Conservation (phyloP, 768 basidiomycete genomes). For the Amanita muscaria region DNA sequence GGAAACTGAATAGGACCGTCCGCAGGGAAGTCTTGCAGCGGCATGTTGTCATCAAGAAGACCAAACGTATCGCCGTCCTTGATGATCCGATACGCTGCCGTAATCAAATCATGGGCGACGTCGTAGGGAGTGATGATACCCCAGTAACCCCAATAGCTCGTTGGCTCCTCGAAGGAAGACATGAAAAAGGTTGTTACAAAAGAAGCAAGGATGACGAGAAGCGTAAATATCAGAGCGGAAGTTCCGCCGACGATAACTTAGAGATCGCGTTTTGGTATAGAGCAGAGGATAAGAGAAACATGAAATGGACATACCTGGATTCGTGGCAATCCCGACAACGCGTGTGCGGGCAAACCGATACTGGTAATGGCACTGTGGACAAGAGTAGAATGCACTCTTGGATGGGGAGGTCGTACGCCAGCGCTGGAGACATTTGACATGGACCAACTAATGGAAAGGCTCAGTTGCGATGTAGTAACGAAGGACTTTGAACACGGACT, state of each 20-base stretch:
- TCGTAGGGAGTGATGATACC: conserved; percentile 45
- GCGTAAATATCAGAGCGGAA: conserved; percentile 53
- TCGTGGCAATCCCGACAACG: conserved; percentile 66
- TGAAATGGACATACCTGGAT: conserved; percentile 42
- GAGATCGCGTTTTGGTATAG: conserved; percentile 10
- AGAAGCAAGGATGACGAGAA: conserved; percentile 60
- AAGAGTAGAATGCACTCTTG: conserved; percentile 66
- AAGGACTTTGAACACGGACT: conserved; percentile 25
- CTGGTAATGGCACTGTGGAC: conserved; percentile 71
- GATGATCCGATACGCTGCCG: conserved; percentile 53
- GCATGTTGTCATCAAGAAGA: conserved; percentile 26
- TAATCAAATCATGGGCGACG: conserved; percentile 50
- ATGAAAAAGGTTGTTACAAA: conserved; percentile 63
- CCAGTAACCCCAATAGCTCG: conserved; percentile 28
- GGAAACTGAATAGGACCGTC: conserved; percentile 11
- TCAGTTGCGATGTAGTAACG: conserved; percentile 10
- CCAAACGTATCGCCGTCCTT: conserved; percentile 43
- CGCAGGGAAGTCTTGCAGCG: conserved; percentile 8
- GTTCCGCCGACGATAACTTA: conserved; percentile 57
- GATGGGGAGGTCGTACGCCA: conserved; percentile 63
- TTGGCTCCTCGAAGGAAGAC: conserved; percentile 48
- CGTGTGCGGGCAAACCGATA: conserved; percentile 71
- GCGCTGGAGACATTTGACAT: conserved; percentile 66
- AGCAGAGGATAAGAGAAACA: conserved; percentile 5
- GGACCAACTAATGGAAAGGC: conserved; percentile 50